Evolutionary conservation across 306 rosid genomes (phyloP).

Genomic region (Cajanus cajan): DNA sequence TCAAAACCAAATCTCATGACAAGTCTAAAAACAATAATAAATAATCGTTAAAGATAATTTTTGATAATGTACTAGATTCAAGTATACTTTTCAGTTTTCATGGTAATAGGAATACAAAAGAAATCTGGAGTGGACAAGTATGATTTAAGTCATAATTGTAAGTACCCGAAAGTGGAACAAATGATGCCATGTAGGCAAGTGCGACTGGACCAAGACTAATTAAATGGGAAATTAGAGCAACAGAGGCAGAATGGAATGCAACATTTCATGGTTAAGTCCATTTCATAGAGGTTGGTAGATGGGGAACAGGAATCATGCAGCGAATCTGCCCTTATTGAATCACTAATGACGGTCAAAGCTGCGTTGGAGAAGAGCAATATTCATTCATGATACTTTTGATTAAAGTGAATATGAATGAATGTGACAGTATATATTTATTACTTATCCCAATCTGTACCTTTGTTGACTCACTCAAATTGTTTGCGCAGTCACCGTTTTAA

Average conservation of each 20-base stretch:
- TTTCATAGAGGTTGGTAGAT: slow-evolving; percentile 29
- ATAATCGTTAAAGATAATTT: no score
- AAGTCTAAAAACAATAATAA: no score
- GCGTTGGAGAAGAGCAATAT: not conserved
- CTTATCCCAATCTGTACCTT: not conserved
- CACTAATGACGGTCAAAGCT: slow-evolving; percentile 7
- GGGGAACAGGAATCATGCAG: slow-evolving; percentile 16
- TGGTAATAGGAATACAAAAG: not conserved
- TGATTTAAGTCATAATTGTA: not conserved
- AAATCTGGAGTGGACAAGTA: not conserved
- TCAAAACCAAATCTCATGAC: no score
- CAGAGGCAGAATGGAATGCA: slow-evolving; percentile 13
- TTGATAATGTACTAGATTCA: no score
- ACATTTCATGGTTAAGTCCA: slow-evolving; percentile 14
- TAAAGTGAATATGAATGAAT: not conserved
- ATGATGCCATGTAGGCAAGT: not conserved
- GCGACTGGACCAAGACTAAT: not conserved
- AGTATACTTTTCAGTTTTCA: not conserved
- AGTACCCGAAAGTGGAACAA: not conserved
- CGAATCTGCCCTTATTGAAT: slow-evolving; percentile 8
- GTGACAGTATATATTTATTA: not conserved
- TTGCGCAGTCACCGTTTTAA: not conserved
- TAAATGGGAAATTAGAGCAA: not conserved
- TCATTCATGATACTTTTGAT: not conserved
- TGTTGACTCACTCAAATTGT: not conserved